Percentiles rank a stretch among this genome's conserved stretches.
phyloP scores from a whole-genome alignment of 1,139 yeast species.

The Zygosaccharomyces sapae region DNA sequence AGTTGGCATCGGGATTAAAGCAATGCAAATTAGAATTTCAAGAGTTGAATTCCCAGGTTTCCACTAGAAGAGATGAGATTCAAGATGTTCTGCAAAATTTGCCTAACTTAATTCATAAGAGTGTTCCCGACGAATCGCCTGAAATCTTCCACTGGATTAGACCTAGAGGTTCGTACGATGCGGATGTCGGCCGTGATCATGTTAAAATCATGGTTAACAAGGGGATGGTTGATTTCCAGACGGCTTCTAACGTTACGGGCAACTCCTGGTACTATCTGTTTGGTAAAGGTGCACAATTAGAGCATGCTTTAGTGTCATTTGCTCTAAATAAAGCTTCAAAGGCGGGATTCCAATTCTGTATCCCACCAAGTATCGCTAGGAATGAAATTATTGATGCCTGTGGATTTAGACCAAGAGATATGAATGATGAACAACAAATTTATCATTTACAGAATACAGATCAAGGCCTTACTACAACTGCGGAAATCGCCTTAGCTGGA shows the following conservation, averaged over 20 bases:
- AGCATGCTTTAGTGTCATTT: constrained; percentile 83
- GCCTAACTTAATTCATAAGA: constrained; percentile 63
- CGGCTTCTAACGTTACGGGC: constrained; percentile 77
- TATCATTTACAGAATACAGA: constrained; percentile 53
- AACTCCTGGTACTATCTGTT: constrained; percentile 82
- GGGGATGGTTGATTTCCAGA: constrained; percentile 57
- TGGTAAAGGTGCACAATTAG: constrained; percentile 84
- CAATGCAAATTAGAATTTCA: constrained; percentile 29
- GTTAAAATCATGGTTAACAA: constrained; percentile 44
- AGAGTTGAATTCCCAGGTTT: constrained; percentile 23
- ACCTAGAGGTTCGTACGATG: constrained; percentile 32
- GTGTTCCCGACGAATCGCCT: constrained; percentile 46
- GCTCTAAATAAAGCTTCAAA: constrained; percentile 62
- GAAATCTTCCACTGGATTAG: constrained; percentile 52
- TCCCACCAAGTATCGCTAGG: constrained; percentile 85
- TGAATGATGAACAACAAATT: constrained; percentile 80
- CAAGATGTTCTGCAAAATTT: constrained; percentile 44
- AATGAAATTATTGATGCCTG: constrained; percentile 78
- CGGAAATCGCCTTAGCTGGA: constrained; percentile 93
- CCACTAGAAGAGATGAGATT: constrained; percentile 39
- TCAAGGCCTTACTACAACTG: constrained; percentile 83
- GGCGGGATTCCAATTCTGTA: constrained; percentile 63
- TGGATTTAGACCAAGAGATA: constrained; percentile 93
- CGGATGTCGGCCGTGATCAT: constrained; percentile 50
- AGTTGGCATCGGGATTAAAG: constrained; percentile 22